Evolutionary conservation across 352 stramenopile genomes (phyloP).

Genomic region (Phytophthora chlamydospora): DNA sequence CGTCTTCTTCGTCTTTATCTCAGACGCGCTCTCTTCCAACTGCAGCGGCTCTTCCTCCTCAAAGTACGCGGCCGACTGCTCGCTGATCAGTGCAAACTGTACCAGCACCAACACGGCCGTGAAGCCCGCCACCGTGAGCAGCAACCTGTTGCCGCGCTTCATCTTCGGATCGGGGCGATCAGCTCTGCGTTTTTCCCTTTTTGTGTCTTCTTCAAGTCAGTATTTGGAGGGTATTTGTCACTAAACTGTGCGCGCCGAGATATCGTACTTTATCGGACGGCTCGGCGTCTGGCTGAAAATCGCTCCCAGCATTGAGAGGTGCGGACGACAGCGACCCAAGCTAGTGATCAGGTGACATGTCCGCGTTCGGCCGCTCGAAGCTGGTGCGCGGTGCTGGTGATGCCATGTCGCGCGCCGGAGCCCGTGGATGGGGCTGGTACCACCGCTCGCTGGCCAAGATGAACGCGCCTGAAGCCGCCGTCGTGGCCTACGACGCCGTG

Average conservation of each 20-base stretch:
- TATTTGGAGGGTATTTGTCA: background rate
- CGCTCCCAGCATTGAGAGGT: conserved; percentile 16
- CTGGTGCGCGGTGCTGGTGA: conserved; percentile 61
- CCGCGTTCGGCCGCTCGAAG: conserved; percentile 64
- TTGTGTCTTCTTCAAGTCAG: conserved; percentile 35
- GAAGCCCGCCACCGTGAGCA: conserved; percentile 41
- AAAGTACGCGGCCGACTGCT: conserved; percentile 44
- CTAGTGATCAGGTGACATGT: conserved; percentile 35
- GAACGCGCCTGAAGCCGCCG: conserved; percentile 66
- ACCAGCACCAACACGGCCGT: conserved; percentile 53
- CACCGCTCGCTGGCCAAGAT: conserved; percentile 86
- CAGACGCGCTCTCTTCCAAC: conserved; percentile 12
- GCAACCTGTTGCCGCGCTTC: conserved; percentile 37
- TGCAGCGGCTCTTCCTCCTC: conserved; percentile 19
- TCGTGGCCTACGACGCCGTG: conserved; percentile 70
- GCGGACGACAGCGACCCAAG: conserved; percentile 9
- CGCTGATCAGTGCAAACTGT: conserved; percentile 57
- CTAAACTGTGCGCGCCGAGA: background rate
- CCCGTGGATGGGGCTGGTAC: conserved; percentile 84
- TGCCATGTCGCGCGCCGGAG: conserved; percentile 63
- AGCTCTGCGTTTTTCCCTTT: conserved; percentile 2
- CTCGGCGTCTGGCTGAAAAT: conserved; percentile 35
- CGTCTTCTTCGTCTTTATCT: conserved; percentile 14
- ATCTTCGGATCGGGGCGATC: conserved; percentile 14
- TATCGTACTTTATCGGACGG: background rate